Evolutionary conservation across 805 yeast species (phyloP).

Genomic region (Cyberlindnera sargentensis): DNA sequence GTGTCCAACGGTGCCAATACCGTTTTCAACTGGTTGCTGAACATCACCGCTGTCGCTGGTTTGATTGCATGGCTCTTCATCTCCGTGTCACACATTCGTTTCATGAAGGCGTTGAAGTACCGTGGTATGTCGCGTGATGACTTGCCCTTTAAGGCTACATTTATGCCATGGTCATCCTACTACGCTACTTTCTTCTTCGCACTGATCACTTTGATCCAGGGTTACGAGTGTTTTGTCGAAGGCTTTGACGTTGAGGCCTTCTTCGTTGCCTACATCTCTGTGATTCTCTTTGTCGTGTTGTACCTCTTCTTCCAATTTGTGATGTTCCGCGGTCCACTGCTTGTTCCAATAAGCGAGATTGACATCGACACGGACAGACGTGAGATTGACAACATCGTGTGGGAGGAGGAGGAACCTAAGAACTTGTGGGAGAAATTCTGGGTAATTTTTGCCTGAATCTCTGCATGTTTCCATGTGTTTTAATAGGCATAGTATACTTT

Average conservation of each 20-base stretch:
- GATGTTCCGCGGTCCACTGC: conserved; percentile 40
- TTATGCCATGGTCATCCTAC: conserved; percentile 62
- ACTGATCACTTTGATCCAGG: conserved; percentile 62
- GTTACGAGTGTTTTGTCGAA: conserved; percentile 48
- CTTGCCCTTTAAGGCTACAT: conserved; percentile 64
- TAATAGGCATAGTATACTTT: no score
- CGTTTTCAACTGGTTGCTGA: conserved; percentile 67
- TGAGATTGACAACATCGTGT: conserved; percentile 33
- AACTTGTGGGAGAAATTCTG: conserved; percentile 53
- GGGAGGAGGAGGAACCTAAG: conserved; percentile 48
- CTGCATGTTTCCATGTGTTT: background rate
- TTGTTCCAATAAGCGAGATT: conserved; percentile 20
- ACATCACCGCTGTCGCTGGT: conserved; percentile 76
- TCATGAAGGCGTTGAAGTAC: conserved; percentile 55
- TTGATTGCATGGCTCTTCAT: conserved; percentile 68
- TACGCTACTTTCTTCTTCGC: conserved; percentile 49
- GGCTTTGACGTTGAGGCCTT: conserved; percentile 47
- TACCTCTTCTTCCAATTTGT: conserved; percentile 50
- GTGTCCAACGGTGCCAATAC: conserved; percentile 41
- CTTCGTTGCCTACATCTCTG: conserved; percentile 68
- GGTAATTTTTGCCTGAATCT: conserved; percentile 18
- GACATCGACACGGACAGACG: conserved; percentile 24
- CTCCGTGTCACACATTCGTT: conserved; percentile 58
- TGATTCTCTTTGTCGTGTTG: conserved; percentile 47
- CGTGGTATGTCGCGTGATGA: conserved; percentile 62